A percentile compares a stretch with the other conserved stretches of the same genome.
Conservation (phyloP, 352 stramenopile species). For the Phytophthora fragariaefolia region DNA sequence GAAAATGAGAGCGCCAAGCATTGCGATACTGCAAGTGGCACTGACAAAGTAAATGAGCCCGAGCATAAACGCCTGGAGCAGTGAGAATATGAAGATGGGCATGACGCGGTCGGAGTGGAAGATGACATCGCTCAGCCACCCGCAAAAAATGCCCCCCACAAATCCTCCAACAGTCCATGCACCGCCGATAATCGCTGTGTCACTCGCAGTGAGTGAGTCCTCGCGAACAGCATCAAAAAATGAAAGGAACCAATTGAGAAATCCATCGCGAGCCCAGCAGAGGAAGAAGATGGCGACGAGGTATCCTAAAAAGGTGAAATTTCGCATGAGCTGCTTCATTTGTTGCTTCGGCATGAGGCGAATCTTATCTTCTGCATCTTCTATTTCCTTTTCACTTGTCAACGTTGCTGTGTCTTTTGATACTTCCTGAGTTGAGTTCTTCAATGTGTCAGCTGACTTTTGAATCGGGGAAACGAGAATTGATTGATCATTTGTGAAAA, state of each 20-base stretch:
- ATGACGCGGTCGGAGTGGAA: constrained; percentile 65
- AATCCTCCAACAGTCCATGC: constrained; percentile 72
- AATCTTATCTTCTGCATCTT: constrained; percentile 17
- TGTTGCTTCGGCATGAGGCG: constrained; percentile 47
- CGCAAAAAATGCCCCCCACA: constrained; percentile 62
- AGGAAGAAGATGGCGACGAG: constrained; percentile 64
- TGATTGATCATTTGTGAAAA: background rate
- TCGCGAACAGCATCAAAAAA: constrained; percentile 67
- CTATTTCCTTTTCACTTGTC: background rate
- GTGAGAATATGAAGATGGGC: constrained; percentile 70
- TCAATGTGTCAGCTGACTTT: background rate
- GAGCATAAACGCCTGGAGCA: constrained; percentile 55
- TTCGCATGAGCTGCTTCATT: constrained; percentile 57
- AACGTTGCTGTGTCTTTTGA: background rate
- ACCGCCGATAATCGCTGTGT: constrained; percentile 63
- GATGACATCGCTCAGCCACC: constrained; percentile 65
- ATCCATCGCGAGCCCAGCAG: constrained; percentile 61
- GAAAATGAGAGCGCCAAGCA: constrained; percentile 57
- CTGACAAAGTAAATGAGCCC: constrained; percentile 54
- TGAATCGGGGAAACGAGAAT: background rate
- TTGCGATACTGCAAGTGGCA: constrained; percentile 45
- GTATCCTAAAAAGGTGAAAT: constrained; percentile 67
- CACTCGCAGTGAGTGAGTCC: constrained; percentile 41
- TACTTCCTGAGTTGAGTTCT: background rate
- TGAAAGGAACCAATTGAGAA: constrained; percentile 74